A percentile compares a stretch with the other conserved stretches of the same genome.
Conservation (phyloP, 1,284 basidiomycete genomes). For the Anthracocystis setariae region DNA sequence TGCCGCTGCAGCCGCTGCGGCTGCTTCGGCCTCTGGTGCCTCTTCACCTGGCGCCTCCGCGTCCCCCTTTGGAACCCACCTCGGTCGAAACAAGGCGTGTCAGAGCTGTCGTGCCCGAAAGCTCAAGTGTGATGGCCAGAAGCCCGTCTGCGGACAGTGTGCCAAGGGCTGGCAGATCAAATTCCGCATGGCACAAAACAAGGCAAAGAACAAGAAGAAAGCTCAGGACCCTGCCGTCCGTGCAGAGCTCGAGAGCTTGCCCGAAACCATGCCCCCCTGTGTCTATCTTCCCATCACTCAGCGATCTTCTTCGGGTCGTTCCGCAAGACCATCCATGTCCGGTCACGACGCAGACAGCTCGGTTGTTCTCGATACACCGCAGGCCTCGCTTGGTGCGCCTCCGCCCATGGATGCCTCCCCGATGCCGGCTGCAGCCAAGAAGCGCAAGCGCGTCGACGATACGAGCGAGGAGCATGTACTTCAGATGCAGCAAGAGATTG, state of each 20-base stretch:
- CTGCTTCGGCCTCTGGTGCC: slow-evolving; percentile 13
- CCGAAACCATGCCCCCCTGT: slow-evolving; percentile 50
- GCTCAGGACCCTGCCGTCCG: slow-evolving; percentile 37
- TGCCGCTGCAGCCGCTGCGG: slow-evolving; percentile 37
- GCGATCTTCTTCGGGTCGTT: slow-evolving; percentile 34
- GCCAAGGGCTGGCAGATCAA: slow-evolving; percentile 59
- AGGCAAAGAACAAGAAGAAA: slow-evolving; percentile 52
- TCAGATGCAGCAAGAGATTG: slow-evolving; percentile 44
- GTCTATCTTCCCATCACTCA: slow-evolving; percentile 50
- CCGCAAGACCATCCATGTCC: slow-evolving; percentile 25
- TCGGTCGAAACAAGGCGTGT: slow-evolving; percentile 59
- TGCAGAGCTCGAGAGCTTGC: slow-evolving; percentile 42
- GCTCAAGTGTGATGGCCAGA: slow-evolving; percentile 59
- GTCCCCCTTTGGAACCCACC: slow-evolving; percentile 56
- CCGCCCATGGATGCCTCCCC: slow-evolving; percentile 40
- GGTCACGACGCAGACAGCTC: slow-evolving; percentile 27
- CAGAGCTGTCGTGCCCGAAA: slow-evolving; percentile 59
- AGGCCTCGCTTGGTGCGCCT: slow-evolving; percentile 6
- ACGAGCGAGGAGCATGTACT: slow-evolving; percentile 32
- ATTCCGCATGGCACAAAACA: slow-evolving; percentile 50
- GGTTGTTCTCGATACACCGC: slow-evolving; percentile 22
- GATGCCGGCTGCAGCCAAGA: slow-evolving; percentile 35
- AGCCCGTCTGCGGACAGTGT: slow-evolving; percentile 59
- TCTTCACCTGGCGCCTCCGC: slow-evolving; percentile 16
- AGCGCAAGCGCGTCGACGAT: slow-evolving; percentile 48